A percentile compares a stretch with the other conserved stretches of the same genome.
phyloP scores from a whole-genome alignment of 768 basidiomycete species.

The Zangia roseola region DNA sequence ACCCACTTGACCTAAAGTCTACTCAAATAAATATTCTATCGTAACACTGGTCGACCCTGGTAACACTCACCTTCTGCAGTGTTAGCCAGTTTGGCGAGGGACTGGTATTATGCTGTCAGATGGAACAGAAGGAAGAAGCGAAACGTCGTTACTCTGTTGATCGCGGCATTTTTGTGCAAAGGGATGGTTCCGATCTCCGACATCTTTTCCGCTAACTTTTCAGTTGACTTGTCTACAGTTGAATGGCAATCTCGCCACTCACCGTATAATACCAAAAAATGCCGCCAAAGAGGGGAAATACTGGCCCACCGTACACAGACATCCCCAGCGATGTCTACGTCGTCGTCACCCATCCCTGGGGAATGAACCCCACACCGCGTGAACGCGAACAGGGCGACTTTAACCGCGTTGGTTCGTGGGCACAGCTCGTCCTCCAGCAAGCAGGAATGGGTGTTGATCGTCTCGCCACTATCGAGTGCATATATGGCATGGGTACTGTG shows the following conservation, averaged over 20 bases:
- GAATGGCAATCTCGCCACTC: conserved; percentile 1
- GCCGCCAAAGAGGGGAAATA: conserved; percentile 19
- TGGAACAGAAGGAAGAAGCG: neutral
- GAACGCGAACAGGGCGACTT: conserved; percentile 16
- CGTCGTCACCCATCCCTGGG: conserved; percentile 28
- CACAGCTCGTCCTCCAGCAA: conserved; percentile 21
- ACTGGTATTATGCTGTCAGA: conserved; percentile 4
- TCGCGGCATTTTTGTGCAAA: conserved; percentile 5
- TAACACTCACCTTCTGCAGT: conserved; percentile 46
- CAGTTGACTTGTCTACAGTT: no score
- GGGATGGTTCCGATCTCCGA: conserved; percentile 21
- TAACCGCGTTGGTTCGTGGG: conserved; percentile 27
- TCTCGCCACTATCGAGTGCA: conserved; percentile 19
- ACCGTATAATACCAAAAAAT: neutral
- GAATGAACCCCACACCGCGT: conserved; percentile 2
- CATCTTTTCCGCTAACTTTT: neutral
- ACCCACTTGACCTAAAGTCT: conserved; percentile 11
- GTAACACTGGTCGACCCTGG: neutral
- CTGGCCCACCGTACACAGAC: conserved; percentile 29
- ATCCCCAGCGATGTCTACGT: conserved; percentile 21
- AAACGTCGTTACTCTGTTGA: conserved; percentile 12
- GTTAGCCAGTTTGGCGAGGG: conserved; percentile 60
- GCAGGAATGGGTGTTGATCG: conserved; percentile 12
- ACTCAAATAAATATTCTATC: neutral
- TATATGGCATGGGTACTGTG: conserved; percentile 31